Percentiles rank a stretch among this genome's conserved stretches.
Conservation (phyloP, 2,329 filamentous ascomycete genomes). For the Seiridium unicorne region DNA sequence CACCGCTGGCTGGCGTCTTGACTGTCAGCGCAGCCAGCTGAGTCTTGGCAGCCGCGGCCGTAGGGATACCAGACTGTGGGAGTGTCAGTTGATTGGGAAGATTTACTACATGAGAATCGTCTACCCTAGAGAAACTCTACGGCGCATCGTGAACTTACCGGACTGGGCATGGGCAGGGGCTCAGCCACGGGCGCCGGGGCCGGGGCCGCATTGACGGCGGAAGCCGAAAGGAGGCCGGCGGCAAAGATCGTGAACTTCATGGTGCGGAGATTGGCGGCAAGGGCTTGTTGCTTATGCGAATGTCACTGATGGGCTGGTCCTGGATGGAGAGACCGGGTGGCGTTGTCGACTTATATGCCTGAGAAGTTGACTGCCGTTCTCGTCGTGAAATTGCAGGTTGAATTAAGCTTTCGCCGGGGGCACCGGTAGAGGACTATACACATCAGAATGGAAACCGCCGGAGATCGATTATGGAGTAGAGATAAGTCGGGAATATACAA, state of each 20-base stretch:
- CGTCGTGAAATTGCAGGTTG: neutral
- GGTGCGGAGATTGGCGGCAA: neutral
- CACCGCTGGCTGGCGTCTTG: conserved; percentile 49
- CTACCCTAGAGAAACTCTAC: no score
- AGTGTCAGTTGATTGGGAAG: neutral
- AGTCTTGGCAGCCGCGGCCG: conserved; percentile 51
- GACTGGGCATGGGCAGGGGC: conserved; percentile 15
- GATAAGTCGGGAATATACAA: neutral
- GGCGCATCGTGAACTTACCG: conserved; percentile 14
- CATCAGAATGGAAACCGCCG: conserved; percentile 5
- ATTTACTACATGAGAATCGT: neutral
- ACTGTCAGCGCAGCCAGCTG: conserved; percentile 61
- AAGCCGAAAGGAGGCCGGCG: conserved; percentile 21
- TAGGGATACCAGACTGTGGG: conserved; percentile 61
- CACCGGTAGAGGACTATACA: neutral
- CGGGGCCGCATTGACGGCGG: conserved; percentile 21
- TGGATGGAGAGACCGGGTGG: neutral
- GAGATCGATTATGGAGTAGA: neutral
- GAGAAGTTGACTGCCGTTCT: neutral
- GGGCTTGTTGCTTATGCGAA: neutral
- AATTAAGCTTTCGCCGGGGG: neutral
- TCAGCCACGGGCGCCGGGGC: neutral
- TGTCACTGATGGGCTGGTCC: neutral
- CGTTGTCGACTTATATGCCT: neutral
- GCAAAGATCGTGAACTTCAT: conserved; percentile 23